These are phyloP conservation scores for Lactarius indigo DNA, from an alignment of 768 basidiomycete genomes.

Conservation along the genomic window DNA sequence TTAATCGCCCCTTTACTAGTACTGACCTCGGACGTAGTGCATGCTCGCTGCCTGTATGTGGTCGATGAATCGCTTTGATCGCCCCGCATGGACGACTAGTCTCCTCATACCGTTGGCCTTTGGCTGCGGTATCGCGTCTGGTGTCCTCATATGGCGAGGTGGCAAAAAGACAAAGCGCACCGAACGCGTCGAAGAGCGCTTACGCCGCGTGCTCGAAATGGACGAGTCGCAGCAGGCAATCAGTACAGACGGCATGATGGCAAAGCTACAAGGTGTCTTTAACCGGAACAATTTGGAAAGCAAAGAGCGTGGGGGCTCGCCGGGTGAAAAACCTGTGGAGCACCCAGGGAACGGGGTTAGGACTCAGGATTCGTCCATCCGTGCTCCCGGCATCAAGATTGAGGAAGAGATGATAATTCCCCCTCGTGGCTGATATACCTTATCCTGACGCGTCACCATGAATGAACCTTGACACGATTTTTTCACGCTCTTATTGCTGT, in stretches of 20 bases:
- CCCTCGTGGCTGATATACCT: conserved; percentile 9
- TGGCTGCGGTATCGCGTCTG: conserved; percentile 72
- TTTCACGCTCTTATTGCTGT: background rate
- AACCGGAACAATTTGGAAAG: background rate
- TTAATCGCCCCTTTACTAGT: background rate
- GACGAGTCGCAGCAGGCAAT: conserved; percentile 23
- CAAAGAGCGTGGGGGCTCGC: background rate
- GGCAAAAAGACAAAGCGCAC: conserved; percentile 66
- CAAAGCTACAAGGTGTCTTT: conserved; percentile 13
- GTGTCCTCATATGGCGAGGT: conserved; percentile 71
- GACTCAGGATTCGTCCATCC: conserved; percentile 7
- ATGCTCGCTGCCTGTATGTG: conserved; percentile 78
- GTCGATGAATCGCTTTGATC: conserved; percentile 65
- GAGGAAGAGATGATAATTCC: conserved; percentile 36
- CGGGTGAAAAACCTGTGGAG: conserved; percentile 3
- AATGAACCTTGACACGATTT: background rate
- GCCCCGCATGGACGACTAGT: conserved; percentile 69
- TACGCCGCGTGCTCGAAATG: conserved; percentile 45
- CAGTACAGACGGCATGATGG: background rate
- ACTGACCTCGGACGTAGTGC: conserved; percentile 36
- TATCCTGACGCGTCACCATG: background rate
- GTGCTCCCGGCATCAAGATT: conserved; percentile 26
- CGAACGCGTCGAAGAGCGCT: conserved; percentile 56
- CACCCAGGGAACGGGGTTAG: background rate
- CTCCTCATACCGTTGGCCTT: conserved; percentile 70